Conservation (phyloP, 164 flowering plant species). For the Vitis amurensis region DNA sequence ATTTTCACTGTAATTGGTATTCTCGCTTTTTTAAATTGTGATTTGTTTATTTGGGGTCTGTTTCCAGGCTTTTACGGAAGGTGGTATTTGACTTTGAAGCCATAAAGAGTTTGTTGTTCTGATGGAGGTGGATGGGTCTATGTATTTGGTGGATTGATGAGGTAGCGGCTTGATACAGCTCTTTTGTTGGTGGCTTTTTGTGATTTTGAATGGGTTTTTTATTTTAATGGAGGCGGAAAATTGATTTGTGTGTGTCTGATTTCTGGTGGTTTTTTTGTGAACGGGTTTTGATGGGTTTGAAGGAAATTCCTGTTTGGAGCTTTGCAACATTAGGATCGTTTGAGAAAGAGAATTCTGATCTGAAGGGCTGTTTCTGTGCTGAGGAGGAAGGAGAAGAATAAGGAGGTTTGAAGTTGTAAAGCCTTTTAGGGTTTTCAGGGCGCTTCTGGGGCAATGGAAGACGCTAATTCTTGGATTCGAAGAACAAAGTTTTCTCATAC, state of each 20-base stretch:
- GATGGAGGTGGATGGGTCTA: slow-evolving; percentile 4
- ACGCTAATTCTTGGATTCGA: slow-evolving; percentile 73
- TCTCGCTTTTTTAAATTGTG: not conserved
- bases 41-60: slow-evolving; percentile 15
- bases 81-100: slow-evolving; percentile 51
- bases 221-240: slow-evolving; percentile 3
- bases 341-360: slow-evolving; percentile 12
- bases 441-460: slow-evolving; percentile 42
- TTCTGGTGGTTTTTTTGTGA: not conserved
- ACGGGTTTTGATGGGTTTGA: slow-evolving; percentile 32
- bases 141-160: not conserved
- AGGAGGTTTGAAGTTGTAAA: slow-evolving; percentile 12
- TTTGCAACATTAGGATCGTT: slow-evolving; percentile 4
- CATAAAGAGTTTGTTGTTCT: slow-evolving; percentile 5
- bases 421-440: slow-evolving; percentile 10
- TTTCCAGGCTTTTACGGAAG: slow-evolving; percentile 40
- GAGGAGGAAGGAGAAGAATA: slow-evolving; percentile 16
- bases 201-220: slow-evolving; percentile 13
- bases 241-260: slow-evolving; percentile 1
- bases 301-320: slow-evolving; percentile 20
- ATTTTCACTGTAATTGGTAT: slow-evolving; percentile 16
- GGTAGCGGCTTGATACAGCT: slow-evolving; percentile 1
- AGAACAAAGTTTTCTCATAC: slow-evolving; percentile 83
- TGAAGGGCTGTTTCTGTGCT: slow-evolving; percentile 16
- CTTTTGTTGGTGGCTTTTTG: slow-evolving; percentile 9